These are phyloP conservation scores for Malassezia brasiliensis DNA, from an alignment of 1,284 basidiomycete genomes.

Conservation along the genomic window DNA sequence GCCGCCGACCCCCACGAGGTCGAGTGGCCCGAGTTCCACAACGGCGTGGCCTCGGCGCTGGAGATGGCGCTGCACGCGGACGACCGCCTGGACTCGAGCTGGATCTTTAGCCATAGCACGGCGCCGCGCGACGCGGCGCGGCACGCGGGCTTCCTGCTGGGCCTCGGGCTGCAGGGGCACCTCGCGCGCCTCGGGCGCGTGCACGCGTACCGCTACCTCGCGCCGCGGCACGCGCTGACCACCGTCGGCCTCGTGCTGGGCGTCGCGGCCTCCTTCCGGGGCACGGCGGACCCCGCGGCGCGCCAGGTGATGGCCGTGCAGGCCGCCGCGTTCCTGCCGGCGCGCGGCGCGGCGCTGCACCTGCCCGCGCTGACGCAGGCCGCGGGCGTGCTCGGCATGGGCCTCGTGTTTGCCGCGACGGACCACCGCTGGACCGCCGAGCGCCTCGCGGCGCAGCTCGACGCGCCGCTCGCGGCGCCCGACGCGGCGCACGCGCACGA, in stretches of 20 bases:
- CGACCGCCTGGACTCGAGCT: slow-evolving; percentile 51
- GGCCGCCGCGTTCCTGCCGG: slow-evolving; percentile 79
- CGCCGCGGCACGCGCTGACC: slow-evolving; percentile 86
- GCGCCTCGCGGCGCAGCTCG: slow-evolving; percentile 59
- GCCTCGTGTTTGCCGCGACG: slow-evolving; percentile 78
- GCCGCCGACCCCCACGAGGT: slow-evolving; percentile 43
- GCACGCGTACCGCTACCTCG: slow-evolving; percentile 73
- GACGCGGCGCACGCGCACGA: slow-evolving; percentile 55
- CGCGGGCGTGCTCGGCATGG: slow-evolving; percentile 76
- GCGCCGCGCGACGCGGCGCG: slow-evolving; percentile 59
- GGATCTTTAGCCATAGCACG: slow-evolving; percentile 39
- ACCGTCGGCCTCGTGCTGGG: slow-evolving; percentile 87
- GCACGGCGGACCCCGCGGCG: slow-evolving; percentile 72
- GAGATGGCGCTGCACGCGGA: slow-evolving; percentile 59
- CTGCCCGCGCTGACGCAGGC: slow-evolving; percentile 81
- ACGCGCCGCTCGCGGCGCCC: slow-evolving; percentile 64
- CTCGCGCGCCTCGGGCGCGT: slow-evolving; percentile 76
- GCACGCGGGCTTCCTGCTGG: slow-evolving; percentile 91
- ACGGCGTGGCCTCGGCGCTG: slow-evolving; percentile 83
- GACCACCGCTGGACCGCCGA: slow-evolving; percentile 84
- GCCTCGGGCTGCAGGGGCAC: slow-evolving; percentile 82
- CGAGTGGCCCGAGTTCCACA: slow-evolving; percentile 93
- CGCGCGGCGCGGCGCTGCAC: slow-evolving; percentile 75
- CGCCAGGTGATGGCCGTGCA: slow-evolving; percentile 86
- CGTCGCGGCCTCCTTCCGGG: slow-evolving; percentile 80